Base-by-base conservation (phyloP, 2,329 filamentous ascomycete genomes). In the Pseudovirgaria hyperparasitica region DNA sequence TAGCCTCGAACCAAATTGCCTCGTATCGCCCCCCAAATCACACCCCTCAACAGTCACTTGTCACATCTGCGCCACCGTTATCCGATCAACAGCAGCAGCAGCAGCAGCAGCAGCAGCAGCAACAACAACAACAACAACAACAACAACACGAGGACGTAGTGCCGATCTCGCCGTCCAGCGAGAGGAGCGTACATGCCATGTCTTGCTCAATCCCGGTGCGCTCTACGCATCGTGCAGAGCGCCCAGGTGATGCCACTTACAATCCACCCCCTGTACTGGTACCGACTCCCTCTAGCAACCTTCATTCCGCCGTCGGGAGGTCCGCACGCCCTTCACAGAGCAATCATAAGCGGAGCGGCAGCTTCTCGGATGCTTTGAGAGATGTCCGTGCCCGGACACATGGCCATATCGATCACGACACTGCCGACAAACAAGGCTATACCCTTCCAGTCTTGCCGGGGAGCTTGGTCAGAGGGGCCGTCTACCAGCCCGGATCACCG, bases 391-490 rank as follows among this genome's bases (percentile, higher is more conserved):
- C 64, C n/a, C n/a, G n/a, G n/a, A 8, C 66, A 67, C 2, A 42
- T 70, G 6, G 63, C 63, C 4, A 53, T 59, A 17, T 51, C 61
- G 19, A 60, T 64, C 43, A 52, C 19, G 50, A 63, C 17, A 46
- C 51, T 26, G 38, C 48, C 26, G 48, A 56, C 13, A 49, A 54
- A 23, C 45, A 52, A 25, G 45, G 76, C 10, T 53, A 74, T 9
- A 64, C 76, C 36, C 65, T 74, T 7, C 60, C 76, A 13, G 72
- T 78, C 9, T 77, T 82, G 42, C 75, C 78, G 4, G 84, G 86
- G 7, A 87, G 80, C 37, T 69, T 98, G 19, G 86, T 96, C 12
- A 72, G 87, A 26, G 90, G 90, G 9, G 82, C 85, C 32, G 49
- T 93, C 5, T 70, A 92, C 34, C 82, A 85, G 10, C 90, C 87